Base-by-base conservation (phyloP, 495 filamentous ascomycete species). In the Aspergillus sclerotiicarbonarius region DNA sequence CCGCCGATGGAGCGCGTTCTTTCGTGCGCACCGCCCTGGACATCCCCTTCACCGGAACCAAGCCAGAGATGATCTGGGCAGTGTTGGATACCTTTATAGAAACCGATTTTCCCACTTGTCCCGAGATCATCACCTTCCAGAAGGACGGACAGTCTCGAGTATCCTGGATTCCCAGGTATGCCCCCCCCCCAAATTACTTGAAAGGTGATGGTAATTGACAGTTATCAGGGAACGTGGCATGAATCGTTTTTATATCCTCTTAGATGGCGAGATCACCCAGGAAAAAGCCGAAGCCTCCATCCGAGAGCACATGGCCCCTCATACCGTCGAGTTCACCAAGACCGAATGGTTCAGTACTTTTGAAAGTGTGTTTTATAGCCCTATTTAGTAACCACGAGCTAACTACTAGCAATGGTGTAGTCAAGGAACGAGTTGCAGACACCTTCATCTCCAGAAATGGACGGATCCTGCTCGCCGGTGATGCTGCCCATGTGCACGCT, bases 101-200 rank as follows among this genome's bases (percentile, higher is more conserved):
- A 25, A 54, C 52, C 0, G 52, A 54, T 19, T 54, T 54, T 18
- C 52, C 52, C 0, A 25, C 31, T 0, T 54, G 52, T 20, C 41
- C 52, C 15, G 52, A 54, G 52, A 54, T 59, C 25, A 54, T 54
- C 21, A 45, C 52, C 6, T 46, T 54, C 10, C 52, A 54, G 52
- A 32, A 31, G 4, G 39, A 54, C 15, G 52, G 52, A n/a, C 52
- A 54, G 35, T 46, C 52, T 8, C 39, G 52, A 20, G 52, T 54
- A 12, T 37, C 52, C 3, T 54, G 52, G 52, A 54, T 54, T n/a
- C 52, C 52, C 25, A 16, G 52, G 52, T 54, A 43, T 10, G 31
- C n/a, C n/a, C n/a, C n/a, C n/a, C n/a, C n/a, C n/a, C n/a, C n/a
- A n/a, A n/a, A n/a, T n/a, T n/a, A n/a, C n/a, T n/a, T n/a, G n/a